A percentile compares a stretch with the other conserved stretches of the same genome.
Conservation (phyloP, 2,329 filamentous ascomycete genomes). For the Pseudogymnoascus sp. region DNA sequence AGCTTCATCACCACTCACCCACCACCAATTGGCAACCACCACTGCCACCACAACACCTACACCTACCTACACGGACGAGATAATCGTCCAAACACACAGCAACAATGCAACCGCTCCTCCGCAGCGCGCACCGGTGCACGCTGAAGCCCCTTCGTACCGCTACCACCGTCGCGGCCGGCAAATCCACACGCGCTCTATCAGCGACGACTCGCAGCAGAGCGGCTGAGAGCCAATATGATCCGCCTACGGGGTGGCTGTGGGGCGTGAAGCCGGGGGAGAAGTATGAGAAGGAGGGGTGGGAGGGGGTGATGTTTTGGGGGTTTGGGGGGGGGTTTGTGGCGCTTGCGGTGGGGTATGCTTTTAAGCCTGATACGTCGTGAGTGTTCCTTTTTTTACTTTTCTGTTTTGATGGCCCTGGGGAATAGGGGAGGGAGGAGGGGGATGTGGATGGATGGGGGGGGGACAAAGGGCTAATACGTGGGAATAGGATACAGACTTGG, state of each 20-base stretch:
- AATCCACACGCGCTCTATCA: not conserved
- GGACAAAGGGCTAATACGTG: conserved; percentile 25
- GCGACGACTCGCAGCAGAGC: not conserved
- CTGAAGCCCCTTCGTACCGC: not conserved
- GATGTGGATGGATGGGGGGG: not conserved
- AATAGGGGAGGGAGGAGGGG: not conserved
- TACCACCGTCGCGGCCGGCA: not conserved
- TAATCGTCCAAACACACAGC: not conserved
- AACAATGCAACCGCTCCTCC: not conserved
- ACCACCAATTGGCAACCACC: not conserved
- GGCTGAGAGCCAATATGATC: conserved; percentile 61
- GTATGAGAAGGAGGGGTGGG: conserved; percentile 93
- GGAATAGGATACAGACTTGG: conserved; percentile 90
- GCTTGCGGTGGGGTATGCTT: conserved; percentile 74
- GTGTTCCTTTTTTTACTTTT: conserved; percentile 34
- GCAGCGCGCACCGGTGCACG: not conserved
- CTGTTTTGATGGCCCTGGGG: not conserved
- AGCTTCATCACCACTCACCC: not conserved
- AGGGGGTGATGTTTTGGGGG: conserved; percentile 75
- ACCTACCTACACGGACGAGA: not conserved
- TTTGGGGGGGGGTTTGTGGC: conserved; percentile 71
- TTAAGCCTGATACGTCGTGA: conserved; percentile 98
- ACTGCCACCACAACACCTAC: not conserved
- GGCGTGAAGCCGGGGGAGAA: conserved; percentile 93
- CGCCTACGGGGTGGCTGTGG: conserved; percentile 85